Conservation (phyloP, 2,329 filamentous ascomycete species). For the Apiospora aurea region DNA sequence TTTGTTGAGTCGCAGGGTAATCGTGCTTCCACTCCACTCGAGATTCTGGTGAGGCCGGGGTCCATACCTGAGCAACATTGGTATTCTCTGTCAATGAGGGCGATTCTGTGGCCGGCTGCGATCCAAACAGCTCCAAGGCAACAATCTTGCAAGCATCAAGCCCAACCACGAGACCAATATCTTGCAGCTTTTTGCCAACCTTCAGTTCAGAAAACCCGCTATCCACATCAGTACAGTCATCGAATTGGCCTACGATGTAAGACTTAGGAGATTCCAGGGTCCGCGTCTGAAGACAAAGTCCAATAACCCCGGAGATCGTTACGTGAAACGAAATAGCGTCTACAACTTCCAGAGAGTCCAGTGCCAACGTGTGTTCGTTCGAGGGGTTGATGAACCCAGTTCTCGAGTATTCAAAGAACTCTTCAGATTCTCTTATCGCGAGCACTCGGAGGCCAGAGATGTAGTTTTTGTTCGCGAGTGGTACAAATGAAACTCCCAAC, state of each 20-base stretch:
- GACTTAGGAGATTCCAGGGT: background rate
- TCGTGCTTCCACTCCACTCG: conserved; percentile 28
- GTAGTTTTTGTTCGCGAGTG: conserved; percentile 27
- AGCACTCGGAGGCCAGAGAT: conserved; percentile 32
- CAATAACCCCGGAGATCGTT: conserved; percentile 27
- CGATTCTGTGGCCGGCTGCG: background rate
- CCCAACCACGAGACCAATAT: conserved; percentile 29
- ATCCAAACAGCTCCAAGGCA: conserved; percentile 29
- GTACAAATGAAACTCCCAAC: conserved; percentile 31
- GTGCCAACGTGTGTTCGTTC: conserved; percentile 25
- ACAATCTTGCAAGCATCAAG: conserved; percentile 35
- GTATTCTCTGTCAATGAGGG: background rate
- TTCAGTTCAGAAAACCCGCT: conserved; percentile 29
- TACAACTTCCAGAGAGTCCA: conserved; percentile 26
- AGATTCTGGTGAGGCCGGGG: conserved; percentile 28
- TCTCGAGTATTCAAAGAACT: conserved; percentile 3
- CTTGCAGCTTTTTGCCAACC: background rate
- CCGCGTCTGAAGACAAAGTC: conserved; percentile 29
- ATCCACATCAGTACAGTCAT: background rate
- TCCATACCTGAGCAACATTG: conserved; percentile 29
- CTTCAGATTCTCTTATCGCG: background rate
- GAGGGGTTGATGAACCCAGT: conserved; percentile 29
- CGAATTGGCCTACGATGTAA: background rate
- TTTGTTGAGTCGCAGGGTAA: background rate
- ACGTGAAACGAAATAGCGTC: conserved; percentile 29